These are phyloP conservation scores for Viola odorata DNA, from an alignment of 345 rosid genomes.

Conservation along the genomic window DNA sequence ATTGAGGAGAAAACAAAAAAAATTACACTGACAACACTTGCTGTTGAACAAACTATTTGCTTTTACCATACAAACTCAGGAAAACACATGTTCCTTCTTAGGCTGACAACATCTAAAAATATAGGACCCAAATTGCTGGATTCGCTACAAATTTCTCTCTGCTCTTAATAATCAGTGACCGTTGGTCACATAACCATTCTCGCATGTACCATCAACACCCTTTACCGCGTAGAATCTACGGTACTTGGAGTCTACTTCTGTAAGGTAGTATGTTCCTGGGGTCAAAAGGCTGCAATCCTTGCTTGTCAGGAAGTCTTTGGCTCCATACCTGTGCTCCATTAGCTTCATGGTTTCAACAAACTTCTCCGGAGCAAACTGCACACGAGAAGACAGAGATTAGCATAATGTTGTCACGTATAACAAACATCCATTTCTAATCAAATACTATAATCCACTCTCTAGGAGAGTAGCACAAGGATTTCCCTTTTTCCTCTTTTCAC, in stretches of 20 bases:
- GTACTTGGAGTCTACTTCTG: constrained; percentile 86
- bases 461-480: too few species aligned
- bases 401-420: not conserved
- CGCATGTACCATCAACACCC: constrained; percentile 23
- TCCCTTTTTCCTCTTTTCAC: too few species aligned
- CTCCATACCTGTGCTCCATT: constrained; percentile 98
- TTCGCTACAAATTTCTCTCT: not conserved
- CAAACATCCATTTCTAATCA: not conserved
- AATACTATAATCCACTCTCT: too few species aligned
- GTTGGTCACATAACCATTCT: constrained; percentile 51
- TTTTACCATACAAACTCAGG: constrained; percentile 10
- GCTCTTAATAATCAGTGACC: constrained; percentile 44
- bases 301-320: constrained; percentile 88
- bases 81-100: constrained; percentile 8
- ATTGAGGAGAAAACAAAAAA: constrained; percentile 11
- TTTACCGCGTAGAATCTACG: constrained; percentile 87
- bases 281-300: constrained; percentile 79
- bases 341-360: constrained; percentile 82
- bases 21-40: constrained; percentile 1
- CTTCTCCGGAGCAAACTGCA: constrained; percentile 76
- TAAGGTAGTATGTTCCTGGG: constrained; percentile 87
- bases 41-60: constrained; percentile 12
- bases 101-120: constrained; percentile 6
- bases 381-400: not conserved
- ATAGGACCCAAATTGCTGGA: not conserved